Percentiles rank a stretch among this genome's conserved stretches.
Evolutionary conservation across 1,284 basidiomycete species (phyloP).

Genomic region (Fomitopsis schrenkii): DNA sequence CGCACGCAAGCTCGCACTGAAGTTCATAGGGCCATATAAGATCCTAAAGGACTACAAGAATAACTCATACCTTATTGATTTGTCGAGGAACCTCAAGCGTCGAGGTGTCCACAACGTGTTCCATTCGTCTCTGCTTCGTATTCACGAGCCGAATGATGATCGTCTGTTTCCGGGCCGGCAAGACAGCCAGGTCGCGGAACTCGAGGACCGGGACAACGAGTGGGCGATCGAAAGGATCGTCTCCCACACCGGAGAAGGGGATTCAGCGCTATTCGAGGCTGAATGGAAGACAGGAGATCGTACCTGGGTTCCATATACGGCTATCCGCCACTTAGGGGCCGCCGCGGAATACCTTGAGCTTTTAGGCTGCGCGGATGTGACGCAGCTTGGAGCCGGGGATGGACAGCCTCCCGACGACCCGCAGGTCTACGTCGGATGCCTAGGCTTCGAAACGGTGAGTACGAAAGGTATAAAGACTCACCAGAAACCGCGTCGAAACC

Average conservation of each 20-base stretch:
- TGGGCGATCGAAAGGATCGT: slow-evolving; percentile 29
- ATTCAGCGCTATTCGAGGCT: slow-evolving; percentile 26
- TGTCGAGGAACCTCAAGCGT: slow-evolving; percentile 19
- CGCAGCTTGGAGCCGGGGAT: no score
- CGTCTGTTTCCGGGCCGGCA: slow-evolving; percentile 22
- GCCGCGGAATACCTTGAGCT: no score
- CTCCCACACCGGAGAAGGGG: slow-evolving; percentile 21
- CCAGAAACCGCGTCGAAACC: no score
- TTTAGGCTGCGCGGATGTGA: no score
- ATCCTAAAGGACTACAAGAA: not conserved
- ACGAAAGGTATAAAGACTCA: no score
- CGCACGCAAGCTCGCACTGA: slow-evolving; percentile 21
- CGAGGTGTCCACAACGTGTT: slow-evolving; percentile 26
- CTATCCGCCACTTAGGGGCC: no score
- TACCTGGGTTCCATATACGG: slow-evolving; percentile 26
- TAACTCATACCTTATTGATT: slow-evolving; percentile 19
- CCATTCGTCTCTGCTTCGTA: no score
- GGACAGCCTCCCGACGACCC: no score
- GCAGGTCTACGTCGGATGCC: no score
- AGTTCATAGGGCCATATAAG: slow-evolving; percentile 19
- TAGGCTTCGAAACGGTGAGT: no score
- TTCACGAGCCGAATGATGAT: no score
- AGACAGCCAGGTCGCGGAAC: slow-evolving; percentile 11
- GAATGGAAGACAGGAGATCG: slow-evolving; percentile 29
- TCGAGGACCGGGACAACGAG: slow-evolving; percentile 17